Conservation (phyloP, 352 stramenopile genomes). For the Plasmopara muralis region DNA sequence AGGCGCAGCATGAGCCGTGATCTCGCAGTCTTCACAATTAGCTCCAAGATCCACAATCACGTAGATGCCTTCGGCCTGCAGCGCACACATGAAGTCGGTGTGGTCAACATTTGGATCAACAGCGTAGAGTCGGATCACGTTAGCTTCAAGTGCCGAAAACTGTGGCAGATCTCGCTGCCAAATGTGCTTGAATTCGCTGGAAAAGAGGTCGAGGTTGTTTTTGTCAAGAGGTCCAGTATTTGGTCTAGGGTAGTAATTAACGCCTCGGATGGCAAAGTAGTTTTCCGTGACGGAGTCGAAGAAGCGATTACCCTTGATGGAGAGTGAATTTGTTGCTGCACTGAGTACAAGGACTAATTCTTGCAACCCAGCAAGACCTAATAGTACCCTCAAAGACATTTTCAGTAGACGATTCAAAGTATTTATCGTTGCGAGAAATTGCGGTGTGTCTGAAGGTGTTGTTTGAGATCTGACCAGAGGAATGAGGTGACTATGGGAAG, state of each 20-base stretch:
- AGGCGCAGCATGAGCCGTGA: slow-evolving; percentile 43
- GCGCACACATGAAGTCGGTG: slow-evolving; percentile 80
- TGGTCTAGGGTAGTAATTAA: slow-evolving; percentile 85
- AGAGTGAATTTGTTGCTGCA: too few relatives aligned
- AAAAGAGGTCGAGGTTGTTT: slow-evolving; percentile 84
- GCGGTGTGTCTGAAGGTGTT: too few relatives aligned
- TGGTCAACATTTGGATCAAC: slow-evolving; percentile 69
- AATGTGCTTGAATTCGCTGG: slow-evolving; percentile 55
- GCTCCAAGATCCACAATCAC: slow-evolving; percentile 59
- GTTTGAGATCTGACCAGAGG: too few relatives aligned
- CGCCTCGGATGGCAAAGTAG: slow-evolving; percentile 65
- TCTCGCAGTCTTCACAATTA: slow-evolving; percentile 58
- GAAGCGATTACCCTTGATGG: slow-evolving; percentile 69
- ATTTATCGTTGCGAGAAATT: too few relatives aligned
- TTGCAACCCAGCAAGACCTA: too few relatives aligned
- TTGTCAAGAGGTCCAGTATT: slow-evolving; percentile 55
- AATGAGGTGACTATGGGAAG: too few relatives aligned
- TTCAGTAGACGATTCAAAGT: too few relatives aligned
- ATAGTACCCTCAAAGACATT: too few relatives aligned
- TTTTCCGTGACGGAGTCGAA: slow-evolving; percentile 65
- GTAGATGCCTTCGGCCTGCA: slow-evolving; percentile 71
- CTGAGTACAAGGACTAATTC: too few relatives aligned
- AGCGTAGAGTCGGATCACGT: slow-evolving; percentile 76
- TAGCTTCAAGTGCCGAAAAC: slow-evolving; percentile 58
- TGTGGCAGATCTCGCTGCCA: slow-evolving; percentile 66